A percentile compares a stretch with the other conserved stretches of the same genome.
phyloP scores from a whole-genome alignment of 1,139 yeast genomes.

The Diutina rugosa region DNA sequence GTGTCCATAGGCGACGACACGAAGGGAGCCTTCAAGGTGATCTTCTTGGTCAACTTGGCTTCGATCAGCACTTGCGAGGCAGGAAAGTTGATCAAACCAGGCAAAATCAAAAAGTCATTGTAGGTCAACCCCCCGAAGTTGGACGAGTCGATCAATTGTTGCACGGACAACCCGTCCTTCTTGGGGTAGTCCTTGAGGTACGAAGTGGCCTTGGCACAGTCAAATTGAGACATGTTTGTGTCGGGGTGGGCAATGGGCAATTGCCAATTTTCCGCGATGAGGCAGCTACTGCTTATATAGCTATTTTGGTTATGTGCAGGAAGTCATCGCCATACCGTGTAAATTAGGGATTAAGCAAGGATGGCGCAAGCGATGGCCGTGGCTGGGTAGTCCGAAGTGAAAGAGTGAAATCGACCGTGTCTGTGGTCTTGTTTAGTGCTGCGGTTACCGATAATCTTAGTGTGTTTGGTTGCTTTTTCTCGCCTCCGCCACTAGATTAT shows the following conservation, averaged over 20 bases:
- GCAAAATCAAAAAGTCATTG: constrained; percentile 89
- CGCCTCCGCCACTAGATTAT: neutral
- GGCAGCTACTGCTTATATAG: neutral
- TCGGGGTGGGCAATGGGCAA: constrained; percentile 2
- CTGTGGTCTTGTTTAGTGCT: no score
- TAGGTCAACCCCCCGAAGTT: constrained; percentile 93
- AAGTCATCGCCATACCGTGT: neutral
- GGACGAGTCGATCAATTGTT: constrained; percentile 79
- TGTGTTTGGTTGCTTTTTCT: neutral
- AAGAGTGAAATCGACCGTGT: no score
- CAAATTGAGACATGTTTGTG: constrained; percentile 13
- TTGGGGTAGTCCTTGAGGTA: constrained; percentile 50
- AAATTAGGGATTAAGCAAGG: neutral
- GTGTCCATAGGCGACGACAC: constrained; percentile 99
- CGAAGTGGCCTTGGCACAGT: constrained; percentile 55
- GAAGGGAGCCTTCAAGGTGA: constrained; percentile 84
- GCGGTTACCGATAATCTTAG: no score
- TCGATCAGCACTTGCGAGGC: constrained; percentile 67
- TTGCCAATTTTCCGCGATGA: constrained; percentile 1
- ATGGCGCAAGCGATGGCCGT: neutral
- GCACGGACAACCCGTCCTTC: constrained; percentile 79
- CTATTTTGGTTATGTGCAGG: neutral
- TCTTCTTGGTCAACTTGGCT: constrained; percentile 80
- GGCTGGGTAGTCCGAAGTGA: no score
- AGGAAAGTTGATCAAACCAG: constrained; percentile 89